Evolutionary conservation across 208 protist genomes (phyloP).

Genomic region (Trypanosoma boissoni): DNA sequence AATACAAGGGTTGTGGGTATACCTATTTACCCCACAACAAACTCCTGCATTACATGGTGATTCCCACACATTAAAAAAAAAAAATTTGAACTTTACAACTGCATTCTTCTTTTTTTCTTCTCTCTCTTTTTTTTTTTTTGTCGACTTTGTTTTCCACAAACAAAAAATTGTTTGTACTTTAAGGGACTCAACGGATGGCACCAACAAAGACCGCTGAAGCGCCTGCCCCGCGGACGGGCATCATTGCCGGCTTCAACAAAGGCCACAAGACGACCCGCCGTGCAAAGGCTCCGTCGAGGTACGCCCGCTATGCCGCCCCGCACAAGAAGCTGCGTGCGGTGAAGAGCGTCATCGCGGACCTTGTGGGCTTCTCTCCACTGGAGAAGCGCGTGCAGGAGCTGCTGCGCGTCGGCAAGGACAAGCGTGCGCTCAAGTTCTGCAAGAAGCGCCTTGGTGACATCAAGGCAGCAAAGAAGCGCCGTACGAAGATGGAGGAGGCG

Average conservation of each 20-base stretch:
- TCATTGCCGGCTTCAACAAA: slow-evolving; percentile 93
- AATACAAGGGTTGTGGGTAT: no score
- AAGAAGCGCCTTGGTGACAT: slow-evolving; percentile 93
- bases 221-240: slow-evolving; percentile 79
- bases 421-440: slow-evolving; percentile 93
- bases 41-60: no score
- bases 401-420: slow-evolving; percentile 94
- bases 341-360: slow-evolving; percentile 89
- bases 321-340: slow-evolving; percentile 91
- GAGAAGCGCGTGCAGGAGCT: slow-evolving; percentile 93
- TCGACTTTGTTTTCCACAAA: not conserved
- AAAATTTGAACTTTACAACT: no score
- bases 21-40: no score
- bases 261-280: slow-evolving; percentile 89
- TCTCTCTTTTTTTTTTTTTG: slow-evolving; percentile 7
- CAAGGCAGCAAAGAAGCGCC: slow-evolving; percentile 91
- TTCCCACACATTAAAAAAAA: no score
- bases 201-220: slow-evolving; percentile 11
- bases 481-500: slow-evolving; percentile 88
- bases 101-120: slow-evolving; percentile 19
- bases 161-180: slow-evolving; percentile 30
- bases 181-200: slow-evolving; percentile 15
- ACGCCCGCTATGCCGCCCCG: slow-evolving; percentile 82
- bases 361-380: slow-evolving; percentile 89
- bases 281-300: slow-evolving; percentile 60